Base-by-base conservation (phyloP, 2,329 filamentous ascomycete species). In the Penicillium hordei region DNA sequence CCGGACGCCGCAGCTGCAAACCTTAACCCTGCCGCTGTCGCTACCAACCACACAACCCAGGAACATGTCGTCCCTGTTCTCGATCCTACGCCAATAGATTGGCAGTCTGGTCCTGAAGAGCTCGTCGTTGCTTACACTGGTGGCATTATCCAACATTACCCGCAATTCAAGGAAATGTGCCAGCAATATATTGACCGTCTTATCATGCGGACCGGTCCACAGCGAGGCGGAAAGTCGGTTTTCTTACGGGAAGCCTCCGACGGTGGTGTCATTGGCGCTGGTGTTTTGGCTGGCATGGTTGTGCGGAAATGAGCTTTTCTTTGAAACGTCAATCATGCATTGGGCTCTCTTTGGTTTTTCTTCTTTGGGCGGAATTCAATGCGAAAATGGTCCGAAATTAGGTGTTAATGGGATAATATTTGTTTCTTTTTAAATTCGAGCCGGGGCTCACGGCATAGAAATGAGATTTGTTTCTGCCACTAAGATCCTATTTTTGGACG, bases 121-220 rank as follows among this genome's bases (percentile, higher is more conserved):
- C 72, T 93, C 31, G 86, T 90, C 1, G 88, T 93, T 23, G 90
- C 89, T 1, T 93, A 91, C 69, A 91, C 90, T 0, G 90, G 90
- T 33, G 88, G 89, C 7, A 91, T 89, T 68, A 93, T 93, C 58
- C 84, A 86, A n/a, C 86, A 90, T 67, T 91, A 91, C 67, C 89
- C 90, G 48, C 83, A 89, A 65, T 92, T 90, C 73, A 78, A 90
- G 42, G 75, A 78, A 44, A 87, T 89, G 65, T 91, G 88, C 62
- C 89, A 92, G 71, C 68, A 75, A 15, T 89, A 89, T 68, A 80
- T 93, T 49, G 86, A 91, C 59, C 73, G 76, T 5, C 70, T 83
- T 15, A 77, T 83, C 21, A 77, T 78, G 75, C 69, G 75, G 34
- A 77, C 75, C 21, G 75, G 76, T 21, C 76, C 75, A 15, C 76